Evolutionary conservation across 805 yeast species (phyloP), one percentile per base, ranked within the genome.

Genomic region (Cyberlindnera japonica): DNA sequence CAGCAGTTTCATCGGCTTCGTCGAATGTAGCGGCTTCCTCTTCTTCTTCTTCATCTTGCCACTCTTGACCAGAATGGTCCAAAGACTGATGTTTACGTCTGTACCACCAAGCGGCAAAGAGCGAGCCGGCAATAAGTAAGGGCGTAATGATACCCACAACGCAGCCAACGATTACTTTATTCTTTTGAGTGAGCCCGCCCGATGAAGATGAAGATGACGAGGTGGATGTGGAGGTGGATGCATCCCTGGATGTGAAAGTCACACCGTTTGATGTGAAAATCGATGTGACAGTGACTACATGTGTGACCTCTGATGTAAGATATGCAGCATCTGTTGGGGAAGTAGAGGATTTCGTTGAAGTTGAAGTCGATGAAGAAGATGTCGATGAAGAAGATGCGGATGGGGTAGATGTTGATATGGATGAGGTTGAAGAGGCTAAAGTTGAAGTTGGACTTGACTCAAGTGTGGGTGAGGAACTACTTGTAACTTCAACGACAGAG

Each of bases 121-220:
- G 21, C 3, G 35, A 29, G 2, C 48, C 40, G 3, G 51, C 49
- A 1, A 63, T 29, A 2, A 79, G 56, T 0, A 75, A 48, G 2
- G 90, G 85, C 1, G 80, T 78, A 38, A 86, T 86, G 12, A 83
- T 72, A 40, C 89, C 89, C 6, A 82, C 81, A 21, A 77, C 81
- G 43, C 81, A 79, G 28, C 89, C 89, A 38, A 81, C 71, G 18
- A 82, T 76, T 25, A 81, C 71, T 41, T 72, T 72, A 40, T 74
- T 68, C 43, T 73, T 61, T 13, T 65, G 53, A 1, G 81, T 68
- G 7, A 79, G 61, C 0, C 82, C 82, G 1, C 52, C 37, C 2
- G 59, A 43, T 7, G 49, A n/a, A 6, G 50, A 14, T 2, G 44
- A 5, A 15, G 51, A 23, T 3, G 58, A 31, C 6, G 57, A 48